These are phyloP conservation scores for Jatropha podagrica DNA, from an alignment of 441 rosid species.

Conservation along the genomic window DNA sequence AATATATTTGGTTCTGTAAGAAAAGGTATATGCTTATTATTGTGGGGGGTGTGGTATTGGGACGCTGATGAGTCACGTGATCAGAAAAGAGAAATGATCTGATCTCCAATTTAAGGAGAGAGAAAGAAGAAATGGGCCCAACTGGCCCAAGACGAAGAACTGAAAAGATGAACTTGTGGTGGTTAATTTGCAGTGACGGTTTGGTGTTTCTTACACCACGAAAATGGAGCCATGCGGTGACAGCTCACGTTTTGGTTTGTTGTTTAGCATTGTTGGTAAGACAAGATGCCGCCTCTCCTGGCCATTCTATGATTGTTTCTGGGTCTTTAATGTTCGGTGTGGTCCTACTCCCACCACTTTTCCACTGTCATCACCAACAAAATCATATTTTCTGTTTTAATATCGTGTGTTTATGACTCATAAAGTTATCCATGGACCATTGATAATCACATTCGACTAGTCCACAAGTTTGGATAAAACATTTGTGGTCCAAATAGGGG, in stretches of 20 bases:
- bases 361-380: not conserved
- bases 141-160: not conserved
- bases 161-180: slow-evolving; percentile 3
- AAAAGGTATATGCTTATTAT: not conserved
- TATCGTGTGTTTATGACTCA: not conserved
- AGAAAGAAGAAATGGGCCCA: not conserved
- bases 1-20: not conserved
- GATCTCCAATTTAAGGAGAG: not conserved
- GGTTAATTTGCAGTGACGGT: slow-evolving; percentile 7
- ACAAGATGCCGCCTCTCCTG: not conserved
- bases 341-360: not conserved
- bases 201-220: slow-evolving; percentile 20
- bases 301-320: not conserved
- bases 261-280: not conserved
- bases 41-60: not conserved
- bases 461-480: not conserved
- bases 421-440: not conserved
- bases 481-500: not conserved
- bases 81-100: slow-evolving; percentile 7
- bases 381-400: not conserved
- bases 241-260: not conserved
- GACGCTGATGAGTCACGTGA: slow-evolving; percentile 17
- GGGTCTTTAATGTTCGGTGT: not conserved
- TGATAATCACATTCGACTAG: not conserved
- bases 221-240: slow-evolving; percentile 15